Evolutionary conservation across 2,329 filamentous ascomycete species (phyloP).

Genomic region (Penicillium hordei): DNA sequence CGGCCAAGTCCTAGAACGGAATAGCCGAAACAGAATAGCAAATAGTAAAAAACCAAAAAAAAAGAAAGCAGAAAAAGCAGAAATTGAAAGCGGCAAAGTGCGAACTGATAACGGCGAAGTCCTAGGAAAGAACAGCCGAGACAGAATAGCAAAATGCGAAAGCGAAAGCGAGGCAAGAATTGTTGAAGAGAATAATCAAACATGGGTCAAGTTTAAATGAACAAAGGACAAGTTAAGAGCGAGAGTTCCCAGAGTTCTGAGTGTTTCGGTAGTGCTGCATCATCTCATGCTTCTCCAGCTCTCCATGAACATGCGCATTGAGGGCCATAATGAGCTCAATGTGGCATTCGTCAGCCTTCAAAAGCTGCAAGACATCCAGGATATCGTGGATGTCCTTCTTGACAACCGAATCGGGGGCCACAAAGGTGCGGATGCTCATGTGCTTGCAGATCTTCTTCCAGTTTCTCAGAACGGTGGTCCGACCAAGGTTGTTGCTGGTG

Average conservation of each 20-base stretch:
- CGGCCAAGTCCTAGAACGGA: background rate
- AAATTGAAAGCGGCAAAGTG: background rate
- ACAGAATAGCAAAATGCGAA: background rate
- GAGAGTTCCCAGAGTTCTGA: background rate
- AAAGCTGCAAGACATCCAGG: background rate
- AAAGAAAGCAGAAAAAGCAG: background rate
- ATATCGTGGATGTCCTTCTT: background rate
- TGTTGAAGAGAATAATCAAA: background rate
- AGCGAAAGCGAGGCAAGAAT: background rate
- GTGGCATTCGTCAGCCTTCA: background rate
- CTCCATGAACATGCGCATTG: background rate
- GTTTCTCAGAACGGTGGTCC: slow-evolving; percentile 38
- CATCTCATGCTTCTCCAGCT: background rate
- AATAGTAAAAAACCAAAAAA: background rate
- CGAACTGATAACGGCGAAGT: background rate
- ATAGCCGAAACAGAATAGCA: background rate
- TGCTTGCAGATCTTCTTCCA: slow-evolving; percentile 50
- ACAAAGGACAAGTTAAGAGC: background rate
- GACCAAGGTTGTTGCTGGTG: slow-evolving; percentile 12
- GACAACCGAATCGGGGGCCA: background rate
- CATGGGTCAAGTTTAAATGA: background rate
- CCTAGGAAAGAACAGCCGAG: background rate
- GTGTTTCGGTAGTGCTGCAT: background rate
- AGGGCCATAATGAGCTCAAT: background rate
- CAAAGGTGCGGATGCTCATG: background rate